These are phyloP conservation scores for Zygosaccharomyces kombuchaensis DNA, from an alignment of 805 yeast species.

Conservation along the genomic window DNA sequence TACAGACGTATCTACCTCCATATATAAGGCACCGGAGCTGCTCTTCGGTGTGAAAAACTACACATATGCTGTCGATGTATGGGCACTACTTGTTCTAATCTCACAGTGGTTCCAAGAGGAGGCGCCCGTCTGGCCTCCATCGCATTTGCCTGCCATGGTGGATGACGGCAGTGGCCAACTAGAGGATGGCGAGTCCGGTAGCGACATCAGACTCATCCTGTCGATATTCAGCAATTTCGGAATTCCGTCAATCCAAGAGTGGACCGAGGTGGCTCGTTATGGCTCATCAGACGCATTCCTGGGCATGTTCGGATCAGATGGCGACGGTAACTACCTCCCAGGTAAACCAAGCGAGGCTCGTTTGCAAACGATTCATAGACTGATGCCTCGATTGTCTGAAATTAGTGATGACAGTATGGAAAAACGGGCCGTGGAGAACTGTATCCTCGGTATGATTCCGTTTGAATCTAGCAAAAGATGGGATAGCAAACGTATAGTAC, in stretches of 20 bases:
- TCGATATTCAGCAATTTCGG: conserved; percentile 58
- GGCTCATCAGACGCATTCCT: conserved; percentile 33
- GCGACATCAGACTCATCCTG: conserved; percentile 58
- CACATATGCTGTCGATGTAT: conserved; percentile 55
- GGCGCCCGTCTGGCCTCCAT: conserved; percentile 12
- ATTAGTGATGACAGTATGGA: conserved; percentile 9
- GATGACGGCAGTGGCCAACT: conserved; percentile 25
- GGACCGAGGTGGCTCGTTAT: conserved; percentile 38
- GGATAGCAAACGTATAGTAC: conserved; percentile 13
- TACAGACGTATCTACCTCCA: conserved; percentile 58
- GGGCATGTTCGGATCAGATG: conserved; percentile 33
- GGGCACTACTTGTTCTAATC: conserved; percentile 64
- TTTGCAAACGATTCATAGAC: conserved; percentile 9
- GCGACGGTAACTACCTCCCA: conserved; percentile 25
- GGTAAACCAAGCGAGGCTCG: conserved; percentile 12
- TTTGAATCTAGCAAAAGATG: conserved; percentile 44
- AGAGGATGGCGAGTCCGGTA: conserved; percentile 30
- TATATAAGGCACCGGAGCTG: conserved; percentile 73
- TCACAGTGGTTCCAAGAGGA: conserved; percentile 46
- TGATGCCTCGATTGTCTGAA: conserved; percentile 24
- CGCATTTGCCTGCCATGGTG: conserved; percentile 24
- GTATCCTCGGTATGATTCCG: conserved; percentile 43
- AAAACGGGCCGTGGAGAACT: conserved; percentile 19
- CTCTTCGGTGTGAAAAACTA: conserved; percentile 58
- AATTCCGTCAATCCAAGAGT: conserved; percentile 45